Conservation (phyloP, 1,284 basidiomycete species). For the Puccinia hordei region DNA sequence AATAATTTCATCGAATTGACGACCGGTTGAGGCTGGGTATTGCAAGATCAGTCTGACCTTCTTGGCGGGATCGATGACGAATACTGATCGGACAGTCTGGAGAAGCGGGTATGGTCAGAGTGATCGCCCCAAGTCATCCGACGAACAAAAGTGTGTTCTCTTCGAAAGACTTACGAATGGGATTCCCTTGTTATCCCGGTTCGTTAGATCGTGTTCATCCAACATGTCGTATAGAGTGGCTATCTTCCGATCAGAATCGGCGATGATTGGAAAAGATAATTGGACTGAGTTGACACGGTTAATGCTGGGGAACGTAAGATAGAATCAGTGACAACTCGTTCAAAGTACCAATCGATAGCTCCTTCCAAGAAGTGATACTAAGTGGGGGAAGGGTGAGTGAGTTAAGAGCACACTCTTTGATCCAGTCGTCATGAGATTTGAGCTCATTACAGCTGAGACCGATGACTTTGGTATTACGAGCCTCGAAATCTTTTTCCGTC, state of each 20-base stretch:
- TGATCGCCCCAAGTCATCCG: neutral
- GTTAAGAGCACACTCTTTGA: constrained; percentile 67
- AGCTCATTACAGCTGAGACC: constrained; percentile 92
- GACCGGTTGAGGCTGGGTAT: constrained; percentile 72
- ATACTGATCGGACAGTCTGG: constrained; percentile 86
- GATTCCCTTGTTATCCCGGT: constrained; percentile 86
- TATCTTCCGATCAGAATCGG: constrained; percentile 82
- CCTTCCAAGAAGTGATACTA: too few species aligned
- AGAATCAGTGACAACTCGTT: constrained; percentile 60
- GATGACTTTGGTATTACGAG: constrained; percentile 88
- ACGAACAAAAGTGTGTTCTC: neutral
- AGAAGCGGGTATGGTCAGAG: constrained; percentile 57
- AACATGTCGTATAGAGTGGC: constrained; percentile 88
- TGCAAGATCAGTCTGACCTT: constrained; percentile 83
- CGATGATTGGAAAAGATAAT: constrained; percentile 64
- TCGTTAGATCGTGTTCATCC: constrained; percentile 89
- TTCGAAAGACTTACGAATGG: constrained; percentile 67
- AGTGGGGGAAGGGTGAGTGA: neutral
- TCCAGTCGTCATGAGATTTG: constrained; percentile 82
- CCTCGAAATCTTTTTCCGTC: constrained; percentile 79
- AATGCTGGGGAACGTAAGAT: constrained; percentile 1
- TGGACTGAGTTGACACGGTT: constrained; percentile 22
- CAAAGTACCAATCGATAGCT: constrained; percentile 58
- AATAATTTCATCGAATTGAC: constrained; percentile 75
- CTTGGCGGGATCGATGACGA: constrained; percentile 85